These are phyloP conservation scores for Cordyceps sp. DNA, from an alignment of 2,329 filamentous ascomycete species.

Conservation along the genomic window DNA sequence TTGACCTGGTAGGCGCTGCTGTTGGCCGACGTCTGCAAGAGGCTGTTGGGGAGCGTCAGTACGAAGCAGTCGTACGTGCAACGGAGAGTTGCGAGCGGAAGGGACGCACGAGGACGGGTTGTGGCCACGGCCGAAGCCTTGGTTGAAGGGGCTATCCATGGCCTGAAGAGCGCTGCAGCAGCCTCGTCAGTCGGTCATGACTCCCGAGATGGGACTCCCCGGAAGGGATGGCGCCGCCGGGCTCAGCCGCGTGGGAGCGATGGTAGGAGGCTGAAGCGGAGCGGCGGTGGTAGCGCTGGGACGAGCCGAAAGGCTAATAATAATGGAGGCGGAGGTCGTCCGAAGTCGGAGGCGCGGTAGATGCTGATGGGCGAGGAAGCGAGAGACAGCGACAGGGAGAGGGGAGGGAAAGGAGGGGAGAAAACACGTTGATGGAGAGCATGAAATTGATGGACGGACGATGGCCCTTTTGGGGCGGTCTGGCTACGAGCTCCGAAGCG, in stretches of 20 bases:
- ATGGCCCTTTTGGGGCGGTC: too few relatives aligned
- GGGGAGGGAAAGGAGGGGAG: too few relatives aligned
- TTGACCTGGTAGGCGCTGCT: constrained; percentile 55
- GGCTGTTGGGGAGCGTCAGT: constrained; percentile 6
- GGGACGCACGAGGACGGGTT: constrained; percentile 10
- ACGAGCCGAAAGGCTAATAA: too few relatives aligned
- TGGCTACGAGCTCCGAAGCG: too few relatives aligned
- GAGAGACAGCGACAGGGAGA: too few relatives aligned
- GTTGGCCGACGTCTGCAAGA: constrained; percentile 14
- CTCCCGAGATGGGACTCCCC: not conserved
- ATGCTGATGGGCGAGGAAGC: too few relatives aligned
- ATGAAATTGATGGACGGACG: too few relatives aligned
- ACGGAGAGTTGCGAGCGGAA: not conserved
- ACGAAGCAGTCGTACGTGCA: not conserved
- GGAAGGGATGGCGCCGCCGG: not conserved
- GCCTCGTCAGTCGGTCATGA: constrained; percentile 1
- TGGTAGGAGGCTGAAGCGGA: not conserved
- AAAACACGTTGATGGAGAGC: too few relatives aligned
- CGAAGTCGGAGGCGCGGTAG: too few relatives aligned
- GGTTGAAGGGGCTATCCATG: constrained; percentile 14
- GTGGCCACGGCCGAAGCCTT: constrained; percentile 11
- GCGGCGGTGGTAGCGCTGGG: not conserved
- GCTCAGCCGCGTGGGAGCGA: too few relatives aligned
- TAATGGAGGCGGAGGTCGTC: too few relatives aligned
- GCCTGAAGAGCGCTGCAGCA: constrained; percentile 2